Evolutionary conservation across 441 rosid genomes (phyloP), one percentile per base, ranked within the genome.

Genomic region (Pelargonium australe): DNA sequence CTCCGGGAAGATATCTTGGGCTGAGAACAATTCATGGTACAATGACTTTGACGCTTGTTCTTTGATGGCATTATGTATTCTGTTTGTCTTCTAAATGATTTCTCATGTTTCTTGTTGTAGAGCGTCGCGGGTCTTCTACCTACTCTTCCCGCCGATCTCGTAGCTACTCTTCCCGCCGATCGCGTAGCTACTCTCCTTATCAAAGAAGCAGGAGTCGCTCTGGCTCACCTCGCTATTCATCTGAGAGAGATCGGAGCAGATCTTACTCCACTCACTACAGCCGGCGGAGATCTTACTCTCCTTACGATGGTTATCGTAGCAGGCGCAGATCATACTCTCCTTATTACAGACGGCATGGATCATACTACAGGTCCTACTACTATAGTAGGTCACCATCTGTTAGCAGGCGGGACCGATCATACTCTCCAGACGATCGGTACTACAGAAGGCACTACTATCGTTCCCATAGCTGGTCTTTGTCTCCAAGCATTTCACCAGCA

Each of bases 11-110:
- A 80, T 94, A 94, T 74, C 71, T 94, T 80, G 99, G 99, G 57
- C 78, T 86, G 79, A 88, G 88, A 78, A 80, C 84, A 0, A 7
- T 76, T 69, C 81, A 81, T 19, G 98, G 97, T 87, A 81, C 14
- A 80, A 64, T 58, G 34, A n/a, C 4, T 25, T 68, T 45, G 31
- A 31, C 37, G 5, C 4, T 43, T 67, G 62, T 37, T 40, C 4
- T 58, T 25, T 16, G 3, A 47, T 47, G 16, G 55, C 66, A 9
- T 5, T 63, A 12, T 16, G 34, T 8, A 14, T 17, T n/a, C n/a
- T 9, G n/a, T 34, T 12, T 2, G 5, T 25, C 63, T n/a, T 17
- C 53, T 67, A 23, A 62, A 7, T 31, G 37, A 31, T 31, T 31
- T 2, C 58, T 20, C 47, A 34, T 25, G 0, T 11, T 47, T 64